Base-by-base conservation (phyloP, 2,329 filamentous ascomycete genomes). In the Beauveria asiatica region DNA sequence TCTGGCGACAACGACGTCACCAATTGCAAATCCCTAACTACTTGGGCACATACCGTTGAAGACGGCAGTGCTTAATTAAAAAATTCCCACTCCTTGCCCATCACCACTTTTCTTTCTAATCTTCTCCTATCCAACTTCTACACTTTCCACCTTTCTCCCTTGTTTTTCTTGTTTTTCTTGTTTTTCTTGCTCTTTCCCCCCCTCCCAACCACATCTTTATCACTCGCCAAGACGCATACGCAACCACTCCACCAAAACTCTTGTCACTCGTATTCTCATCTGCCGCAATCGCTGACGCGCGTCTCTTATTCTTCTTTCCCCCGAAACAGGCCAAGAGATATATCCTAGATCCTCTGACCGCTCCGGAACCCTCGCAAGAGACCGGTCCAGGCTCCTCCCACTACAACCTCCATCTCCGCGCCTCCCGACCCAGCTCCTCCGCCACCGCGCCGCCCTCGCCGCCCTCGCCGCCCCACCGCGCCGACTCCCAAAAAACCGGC, bases 281-380 rank as follows among this genome's bases (percentile, higher is more conserved):
- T 46, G 48, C 39, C 27, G 27, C 56, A 51, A 10, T 58, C 37
- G 37, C 57, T 59, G 57, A 59, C 57, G 48, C 59, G 19, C 44
- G 44, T 53, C 17, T 44, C 19, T 37, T 30, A 8, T 11, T 27
- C 3, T 23, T n/a, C 30, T 45, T 33, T 30, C 5, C 37, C 8
- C 16, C 4, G 8, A 53, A 53, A 61, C 68, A 90, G 87, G 85
- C 86, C 48, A 76, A 80, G 57, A 80, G 83, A 67, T 85, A 87
- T 68, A 76, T 91, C 49, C 82, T 90, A 64, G 85, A 88, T 66
- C 88, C 88, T 64, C 76, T 91, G 63, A 84, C 78, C 66, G 86
- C 80, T 23, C 85, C 85, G 10, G 84, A 89, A 63, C 87, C 87
- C 16, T 83, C 78, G 62, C 81, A 87, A 63, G 84, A 88, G 69